These are phyloP conservation scores for Debaryomyces prosopidis DNA, from an alignment of 805 yeast species.

Conservation along the genomic window DNA sequence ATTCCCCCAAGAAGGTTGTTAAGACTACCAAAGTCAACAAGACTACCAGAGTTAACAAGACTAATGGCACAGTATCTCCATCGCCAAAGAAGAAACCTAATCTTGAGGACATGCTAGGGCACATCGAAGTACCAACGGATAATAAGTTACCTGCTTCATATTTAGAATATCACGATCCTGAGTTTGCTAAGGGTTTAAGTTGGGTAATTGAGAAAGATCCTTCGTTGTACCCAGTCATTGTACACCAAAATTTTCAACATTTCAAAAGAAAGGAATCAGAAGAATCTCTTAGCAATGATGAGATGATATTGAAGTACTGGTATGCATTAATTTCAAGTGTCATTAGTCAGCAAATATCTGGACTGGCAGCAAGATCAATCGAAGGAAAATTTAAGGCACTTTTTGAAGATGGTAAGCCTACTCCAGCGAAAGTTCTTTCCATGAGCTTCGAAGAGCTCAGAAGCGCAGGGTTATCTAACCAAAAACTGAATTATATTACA, in stretches of 20 bases:
- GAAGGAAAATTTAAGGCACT: constrained; percentile 42
- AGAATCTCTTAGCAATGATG: constrained; percentile 9
- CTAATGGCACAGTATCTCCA: neutral
- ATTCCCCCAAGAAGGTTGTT: neutral
- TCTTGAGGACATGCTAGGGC: constrained; percentile 17
- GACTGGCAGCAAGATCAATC: constrained; percentile 76
- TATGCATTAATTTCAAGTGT: constrained; percentile 41
- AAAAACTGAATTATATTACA: constrained; percentile 64
- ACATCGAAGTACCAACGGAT: constrained; percentile 13
- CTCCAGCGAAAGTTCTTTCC: constrained; percentile 47
- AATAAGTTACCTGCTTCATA: constrained; percentile 27
- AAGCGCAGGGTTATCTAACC: constrained; percentile 64
- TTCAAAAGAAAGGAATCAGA: constrained; percentile 8
- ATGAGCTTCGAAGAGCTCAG: constrained; percentile 51
- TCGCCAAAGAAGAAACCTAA: constrained; percentile 2
- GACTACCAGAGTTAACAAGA: neutral
- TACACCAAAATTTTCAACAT: constrained; percentile 24
- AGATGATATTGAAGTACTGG: constrained; percentile 34
- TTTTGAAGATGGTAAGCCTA: constrained; percentile 44
- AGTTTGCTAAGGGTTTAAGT: constrained; percentile 32
- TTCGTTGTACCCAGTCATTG: constrained; percentile 33
- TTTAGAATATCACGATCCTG: constrained; percentile 29
- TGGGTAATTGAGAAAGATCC: constrained; percentile 33
- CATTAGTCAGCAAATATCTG: constrained; percentile 75
- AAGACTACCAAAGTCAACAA: neutral